Evolutionary conservation across 305 asterid genomes (phyloP).

Genomic region (Fraxinus baroniana): DNA sequence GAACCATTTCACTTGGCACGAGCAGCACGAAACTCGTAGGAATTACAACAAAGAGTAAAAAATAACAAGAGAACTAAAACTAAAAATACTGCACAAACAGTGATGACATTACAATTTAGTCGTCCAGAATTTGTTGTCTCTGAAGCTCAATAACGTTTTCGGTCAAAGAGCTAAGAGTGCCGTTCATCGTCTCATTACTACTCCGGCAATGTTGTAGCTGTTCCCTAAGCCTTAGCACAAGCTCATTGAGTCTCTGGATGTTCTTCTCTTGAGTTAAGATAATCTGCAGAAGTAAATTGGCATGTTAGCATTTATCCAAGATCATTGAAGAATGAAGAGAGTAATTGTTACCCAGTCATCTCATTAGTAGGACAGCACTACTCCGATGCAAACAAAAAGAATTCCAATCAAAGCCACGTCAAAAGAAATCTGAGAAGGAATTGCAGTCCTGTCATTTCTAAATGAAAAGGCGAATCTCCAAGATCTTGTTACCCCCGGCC

Average conservation of each 20-base stretch:
- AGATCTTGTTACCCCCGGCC: not conserved
- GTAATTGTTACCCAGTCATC: not conserved
- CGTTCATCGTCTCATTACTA: conserved; percentile 46
- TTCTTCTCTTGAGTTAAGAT: conserved; percentile 83
- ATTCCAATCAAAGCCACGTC: not conserved
- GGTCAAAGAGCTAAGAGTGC: conserved; percentile 42
- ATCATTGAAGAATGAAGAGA: not conserved
- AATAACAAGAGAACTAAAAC: not conserved
- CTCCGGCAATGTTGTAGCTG: conserved; percentile 62
- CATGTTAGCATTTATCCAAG: not conserved
- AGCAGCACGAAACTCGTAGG: not conserved
- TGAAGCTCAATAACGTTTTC: conserved; percentile 65
- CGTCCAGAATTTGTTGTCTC: conserved; percentile 62
- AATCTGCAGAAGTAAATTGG: conserved; percentile 48
- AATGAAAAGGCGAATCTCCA: not conserved
- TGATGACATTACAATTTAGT: conserved; percentile 33
- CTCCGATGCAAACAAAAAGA: not conserved
- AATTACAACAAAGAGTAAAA: not conserved
- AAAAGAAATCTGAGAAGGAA: not conserved
- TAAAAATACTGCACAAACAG: conserved; percentile 22
- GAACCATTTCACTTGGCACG: not conserved
- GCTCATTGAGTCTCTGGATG: conserved; percentile 78
- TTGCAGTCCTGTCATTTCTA: not conserved
- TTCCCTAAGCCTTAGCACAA: conserved; percentile 63
- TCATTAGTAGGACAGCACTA: not conserved